Percentiles rank a stretch among this genome's conserved stretches.
Evolutionary conservation across 805 yeast genomes (phyloP).

Genomic region (Kodamaea nitidulidarum): DNA sequence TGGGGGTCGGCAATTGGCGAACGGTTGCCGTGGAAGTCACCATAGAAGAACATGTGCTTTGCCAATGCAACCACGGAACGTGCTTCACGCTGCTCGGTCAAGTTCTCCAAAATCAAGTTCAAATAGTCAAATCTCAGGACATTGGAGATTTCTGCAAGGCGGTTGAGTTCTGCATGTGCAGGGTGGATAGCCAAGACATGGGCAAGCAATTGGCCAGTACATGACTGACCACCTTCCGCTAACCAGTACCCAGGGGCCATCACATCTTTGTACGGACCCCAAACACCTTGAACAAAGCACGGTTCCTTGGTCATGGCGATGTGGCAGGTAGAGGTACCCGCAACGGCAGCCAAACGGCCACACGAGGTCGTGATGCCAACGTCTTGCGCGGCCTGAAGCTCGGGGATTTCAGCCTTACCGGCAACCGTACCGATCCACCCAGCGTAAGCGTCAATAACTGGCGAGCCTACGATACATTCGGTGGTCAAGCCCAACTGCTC

Average conservation of each 20-base stretch:
- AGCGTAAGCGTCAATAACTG: constrained; percentile 96
- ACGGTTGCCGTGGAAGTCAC: constrained; percentile 94
- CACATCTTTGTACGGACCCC: constrained; percentile 98
- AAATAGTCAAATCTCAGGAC: constrained; percentile 78
- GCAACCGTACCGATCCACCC: constrained; percentile 99
- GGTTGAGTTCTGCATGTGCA: constrained; percentile 69
- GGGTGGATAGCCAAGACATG: constrained; percentile 88
- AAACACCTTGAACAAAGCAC: constrained; percentile 90
- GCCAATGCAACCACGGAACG: constrained; percentile 79
- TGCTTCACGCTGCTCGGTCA: constrained; percentile 52
- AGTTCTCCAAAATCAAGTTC: constrained; percentile 66
- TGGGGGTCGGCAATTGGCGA: constrained; percentile 95
- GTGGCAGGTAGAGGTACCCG: constrained; percentile 98
- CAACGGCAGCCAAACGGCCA: constrained; percentile 94
- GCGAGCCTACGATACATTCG: constrained; percentile 82
- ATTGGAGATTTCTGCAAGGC: constrained; percentile 62
- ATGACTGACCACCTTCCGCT: constrained; percentile 98
- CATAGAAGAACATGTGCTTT: constrained; percentile 84
- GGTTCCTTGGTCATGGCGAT: constrained; percentile 81
- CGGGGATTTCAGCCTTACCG: constrained; percentile 60
- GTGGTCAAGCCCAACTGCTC: constrained; percentile 78
- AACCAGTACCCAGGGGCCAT: constrained; percentile 89
- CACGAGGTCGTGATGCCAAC: constrained; percentile 52
- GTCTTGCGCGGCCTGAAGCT: constrained; percentile 42
- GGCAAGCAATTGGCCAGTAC: constrained; percentile 91